Percentiles rank a stretch among this genome's conserved stretches.
phyloP scores from a whole-genome alignment of 1,139 yeast species.

The Insectozyma bohioensis region DNA sequence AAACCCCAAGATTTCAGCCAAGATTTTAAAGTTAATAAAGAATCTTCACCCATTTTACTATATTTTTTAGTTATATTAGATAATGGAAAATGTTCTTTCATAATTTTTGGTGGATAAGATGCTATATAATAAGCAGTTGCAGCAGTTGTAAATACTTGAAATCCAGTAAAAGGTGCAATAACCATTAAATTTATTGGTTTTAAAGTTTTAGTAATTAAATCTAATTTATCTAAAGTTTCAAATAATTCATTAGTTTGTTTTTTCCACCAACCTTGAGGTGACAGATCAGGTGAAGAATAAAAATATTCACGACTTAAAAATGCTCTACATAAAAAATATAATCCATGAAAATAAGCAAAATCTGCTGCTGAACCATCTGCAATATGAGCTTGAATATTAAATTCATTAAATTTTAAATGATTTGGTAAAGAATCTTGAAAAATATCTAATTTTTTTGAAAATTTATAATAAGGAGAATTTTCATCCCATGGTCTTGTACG shows the following conservation, averaged over 20 bases:
- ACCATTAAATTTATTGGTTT: conserved; percentile 31
- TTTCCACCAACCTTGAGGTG: conserved; percentile 33
- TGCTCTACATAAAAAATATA: conserved; percentile 30
- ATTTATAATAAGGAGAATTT: conserved; percentile 23
- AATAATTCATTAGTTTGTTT: conserved; percentile 21
- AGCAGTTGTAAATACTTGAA: conserved; percentile 35
- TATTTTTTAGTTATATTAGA: conserved; percentile 19
- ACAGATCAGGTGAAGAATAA: conserved; percentile 28
- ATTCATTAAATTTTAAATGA: conserved; percentile 22
- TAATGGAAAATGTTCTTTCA: conserved; percentile 15
- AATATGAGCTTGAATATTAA: conserved; percentile 32
- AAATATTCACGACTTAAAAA: conserved; percentile 37
- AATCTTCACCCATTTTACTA: conserved; percentile 19
- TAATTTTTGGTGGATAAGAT: conserved; percentile 25
- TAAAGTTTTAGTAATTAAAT: conserved; percentile 23
- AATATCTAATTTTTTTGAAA: conserved; percentile 21
- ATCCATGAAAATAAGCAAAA: conserved; percentile 37
- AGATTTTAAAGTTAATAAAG: conserved; percentile 18
- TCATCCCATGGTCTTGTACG: conserved; percentile 28
- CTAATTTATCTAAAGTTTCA: conserved; percentile 23
- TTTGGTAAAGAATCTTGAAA: conserved; percentile 24
- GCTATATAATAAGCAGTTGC: conserved; percentile 32
- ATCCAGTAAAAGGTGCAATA: conserved; percentile 39
- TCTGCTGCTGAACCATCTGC: conserved; percentile 32
- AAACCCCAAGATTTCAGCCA: conserved; percentile 29